Conservation (phyloP, 2,329 filamentous ascomycete species). For the Cercospora sp. region DNA sequence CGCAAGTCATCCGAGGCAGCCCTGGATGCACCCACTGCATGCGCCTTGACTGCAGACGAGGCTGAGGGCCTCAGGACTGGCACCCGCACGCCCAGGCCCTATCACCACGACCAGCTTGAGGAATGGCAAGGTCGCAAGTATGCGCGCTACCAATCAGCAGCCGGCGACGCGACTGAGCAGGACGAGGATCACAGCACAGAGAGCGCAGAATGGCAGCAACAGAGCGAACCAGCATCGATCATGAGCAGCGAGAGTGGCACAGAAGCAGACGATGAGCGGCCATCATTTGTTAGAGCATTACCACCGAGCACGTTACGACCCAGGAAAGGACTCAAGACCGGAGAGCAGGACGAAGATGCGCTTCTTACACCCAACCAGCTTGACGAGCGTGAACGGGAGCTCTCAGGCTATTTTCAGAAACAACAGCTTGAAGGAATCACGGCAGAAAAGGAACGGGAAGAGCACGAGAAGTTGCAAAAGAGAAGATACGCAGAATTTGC, state of each 20-base stretch:
- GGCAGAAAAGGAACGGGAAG: conserved; percentile 46
- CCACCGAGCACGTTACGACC: conserved; percentile 73
- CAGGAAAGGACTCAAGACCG: conserved; percentile 74
- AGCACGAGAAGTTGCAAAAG: conserved; percentile 66
- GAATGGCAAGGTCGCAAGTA: conserved; percentile 21
- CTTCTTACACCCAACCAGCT: conserved; percentile 51
- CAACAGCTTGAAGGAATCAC: conserved; percentile 35
- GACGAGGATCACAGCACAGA: background rate
- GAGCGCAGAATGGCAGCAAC: conserved; percentile 20
- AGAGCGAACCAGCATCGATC: conserved; percentile 45
- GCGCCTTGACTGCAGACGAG: conserved; percentile 22
- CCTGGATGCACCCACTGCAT: conserved; percentile 7
- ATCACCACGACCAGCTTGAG: conserved; percentile 31
- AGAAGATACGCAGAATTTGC: conserved; percentile 88
- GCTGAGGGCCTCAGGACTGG: conserved; percentile 23
- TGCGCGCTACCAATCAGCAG: background rate
- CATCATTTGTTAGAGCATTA: conserved; percentile 71
- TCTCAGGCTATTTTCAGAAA: conserved; percentile 42
- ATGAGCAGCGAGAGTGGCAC: conserved; percentile 85
- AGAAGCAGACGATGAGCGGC: conserved; percentile 90
- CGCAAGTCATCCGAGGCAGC: conserved; percentile 6
- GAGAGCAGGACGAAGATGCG: conserved; percentile 44
- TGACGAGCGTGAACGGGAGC: conserved; percentile 47
- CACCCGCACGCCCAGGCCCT: conserved; percentile 36
- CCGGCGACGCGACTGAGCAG: background rate